phyloP scores from a whole-genome alignment of 176 grass and related monocot species.

The sorghum (Sorghum bicolor) region Sorghum_bicolor_NCBIv3 NC_012878.2:53342001-53342500 shows the following conservation, averaged over 20 bases:
- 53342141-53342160: neutral
- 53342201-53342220: neutral
- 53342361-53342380: neutral
- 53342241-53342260: no score
- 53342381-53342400: neutral
- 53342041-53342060: no score
- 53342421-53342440: neutral
- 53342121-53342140: neutral
- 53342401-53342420: neutral
- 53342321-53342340: neutral
- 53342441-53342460: neutral
- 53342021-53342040: neutral
- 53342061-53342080: no score
- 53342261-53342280: neutral
- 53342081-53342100: neutral
- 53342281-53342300: neutral
- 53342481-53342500: neutral
- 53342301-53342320: neutral
- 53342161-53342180: neutral
- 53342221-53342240: neutral
- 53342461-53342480: neutral
- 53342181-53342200: neutral
- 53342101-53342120: neutral
- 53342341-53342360: neutral
- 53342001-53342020: neutral